Base-by-base conservation (phyloP, 2,329 filamentous ascomycete species). In the Paraphoma chrysanthemicola region DNA sequence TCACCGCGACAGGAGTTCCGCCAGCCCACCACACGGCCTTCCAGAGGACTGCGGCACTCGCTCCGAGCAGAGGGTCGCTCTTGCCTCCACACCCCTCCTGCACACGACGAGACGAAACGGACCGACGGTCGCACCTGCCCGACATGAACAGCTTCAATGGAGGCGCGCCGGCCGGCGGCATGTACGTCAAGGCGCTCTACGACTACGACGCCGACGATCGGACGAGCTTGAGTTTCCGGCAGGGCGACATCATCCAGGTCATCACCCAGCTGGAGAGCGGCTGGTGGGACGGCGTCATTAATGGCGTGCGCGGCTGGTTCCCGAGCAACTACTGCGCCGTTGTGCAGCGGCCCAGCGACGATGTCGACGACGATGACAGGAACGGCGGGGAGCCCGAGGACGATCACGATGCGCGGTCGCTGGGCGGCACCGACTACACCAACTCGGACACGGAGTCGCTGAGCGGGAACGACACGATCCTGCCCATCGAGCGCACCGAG, bases 281-380 rank as follows among this genome's bases (percentile, higher is more conserved):
- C 54, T 99, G 95, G 95, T 99, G 95, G 95, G 95, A 99, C 80
- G 95, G 95, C 47, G 92, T 99, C 53, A 97, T 99, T 76, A 95
- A 97, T 72, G 92, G 93, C 56, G 91, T 97, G 67, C 89, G 95
- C 74, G 95, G 95, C 75, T 99, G 95, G 95, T 99, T 99, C 77
- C 95, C 95, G 38, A 98, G 94, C 83, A 99, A 99, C 78, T 99
- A 99, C 80, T 98, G 95, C 81, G 89, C 92, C 64, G 88, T 95
- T 62, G 90, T 98, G 68, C 86, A 88, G 57, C 88, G 88, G 67
- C 85, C 90, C 48, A 90, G 92, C 67, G 91, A 96, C 60, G 82
- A 90, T 42, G 84, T 86, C 42, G 82, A 90, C 30, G 88, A 91
- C 30, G 88, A 91, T 51, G 80, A 84, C 12, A 81, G 82, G 62